These are phyloP conservation scores for Peterozyma xylosa DNA, from an alignment of 805 yeast genomes.

Conservation along the genomic window DNA sequence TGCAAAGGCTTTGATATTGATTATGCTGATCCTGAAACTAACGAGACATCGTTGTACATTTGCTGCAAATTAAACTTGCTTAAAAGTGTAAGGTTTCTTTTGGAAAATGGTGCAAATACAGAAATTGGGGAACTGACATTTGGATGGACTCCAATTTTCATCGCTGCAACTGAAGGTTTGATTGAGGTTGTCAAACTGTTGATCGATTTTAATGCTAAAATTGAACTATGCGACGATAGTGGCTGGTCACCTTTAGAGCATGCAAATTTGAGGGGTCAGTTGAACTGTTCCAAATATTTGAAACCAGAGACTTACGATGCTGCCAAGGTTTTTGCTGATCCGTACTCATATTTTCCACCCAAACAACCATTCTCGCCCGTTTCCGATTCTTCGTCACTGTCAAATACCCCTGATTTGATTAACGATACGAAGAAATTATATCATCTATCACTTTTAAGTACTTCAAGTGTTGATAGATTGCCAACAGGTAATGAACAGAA, in stretches of 20 bases:
- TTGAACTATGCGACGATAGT: constrained; percentile 59
- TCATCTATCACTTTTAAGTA: constrained; percentile 6
- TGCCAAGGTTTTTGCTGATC: constrained; percentile 8
- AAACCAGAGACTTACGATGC: constrained; percentile 39
- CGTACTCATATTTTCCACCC: constrained; percentile 8
- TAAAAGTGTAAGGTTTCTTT: constrained; percentile 45
- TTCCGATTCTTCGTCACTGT: neutral
- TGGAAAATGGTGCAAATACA: constrained; percentile 57
- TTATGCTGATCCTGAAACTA: constrained; percentile 48
- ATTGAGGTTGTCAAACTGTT: constrained; percentile 48
- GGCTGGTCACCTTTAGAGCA: constrained; percentile 99
- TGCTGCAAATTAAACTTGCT: constrained; percentile 60
- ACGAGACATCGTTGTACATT: constrained; percentile 78
- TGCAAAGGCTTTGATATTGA: constrained; percentile 59
- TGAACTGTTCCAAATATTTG: constrained; percentile 57
- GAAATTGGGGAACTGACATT: constrained; percentile 72
- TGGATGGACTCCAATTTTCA: constrained; percentile 93
- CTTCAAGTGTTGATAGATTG: constrained; percentile 15
- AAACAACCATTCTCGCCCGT: neutral
- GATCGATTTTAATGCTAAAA: constrained; percentile 44
- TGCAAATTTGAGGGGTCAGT: constrained; percentile 84
- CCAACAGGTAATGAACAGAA: constrained; percentile 6
- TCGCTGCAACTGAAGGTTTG: constrained; percentile 84
- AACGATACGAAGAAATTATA: neutral
- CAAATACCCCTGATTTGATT: constrained; percentile 1